Percentiles rank a stretch among this genome's conserved stretches.
phyloP scores from a whole-genome alignment of 2,329 filamentous ascomycete genomes.

The Boeremia lycopersici region DNA sequence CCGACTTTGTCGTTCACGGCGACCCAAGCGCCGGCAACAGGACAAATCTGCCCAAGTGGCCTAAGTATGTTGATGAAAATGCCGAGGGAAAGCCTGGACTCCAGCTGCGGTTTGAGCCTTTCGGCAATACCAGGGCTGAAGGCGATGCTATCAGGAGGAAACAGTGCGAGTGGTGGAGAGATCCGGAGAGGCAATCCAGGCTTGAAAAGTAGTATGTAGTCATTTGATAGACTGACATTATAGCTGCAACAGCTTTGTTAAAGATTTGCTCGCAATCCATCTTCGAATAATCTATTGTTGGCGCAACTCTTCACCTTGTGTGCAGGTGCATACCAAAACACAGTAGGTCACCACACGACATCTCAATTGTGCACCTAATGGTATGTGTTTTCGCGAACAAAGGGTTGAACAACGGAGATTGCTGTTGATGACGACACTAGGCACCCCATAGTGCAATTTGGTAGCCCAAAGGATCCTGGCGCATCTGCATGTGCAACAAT shows the following conservation, averaged over 20 bases:
- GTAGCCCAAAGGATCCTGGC: not conserved
- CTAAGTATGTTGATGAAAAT: slow-evolving; percentile 40
- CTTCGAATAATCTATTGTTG: too few relatives aligned
- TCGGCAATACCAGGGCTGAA: slow-evolving; percentile 32
- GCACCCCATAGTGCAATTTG: not conserved
- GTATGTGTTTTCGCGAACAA: not conserved
- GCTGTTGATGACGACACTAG: not conserved
- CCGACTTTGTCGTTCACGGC: slow-evolving; percentile 48
- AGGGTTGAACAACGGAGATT: not conserved
- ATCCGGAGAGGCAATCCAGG: slow-evolving; percentile 21
- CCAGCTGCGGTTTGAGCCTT: slow-evolving; percentile 32
- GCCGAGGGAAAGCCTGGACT: slow-evolving; percentile 20
- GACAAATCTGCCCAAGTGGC: slow-evolving; percentile 45
- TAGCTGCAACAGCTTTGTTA: not conserved
- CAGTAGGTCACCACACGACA: not conserved
- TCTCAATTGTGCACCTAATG: not conserved
- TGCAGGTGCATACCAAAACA: not conserved
- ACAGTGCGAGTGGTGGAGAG: slow-evolving; percentile 40
- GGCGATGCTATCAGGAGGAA: slow-evolving; percentile 31
- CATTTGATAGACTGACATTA: not conserved
- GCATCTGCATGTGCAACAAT: not conserved
- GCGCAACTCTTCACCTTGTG: not conserved
- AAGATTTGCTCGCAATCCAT: not conserved
- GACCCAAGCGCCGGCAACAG: slow-evolving; percentile 45
- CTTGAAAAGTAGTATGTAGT: slow-evolving; percentile 28